Evolutionary conservation across 116 monocot genomes (phyloP).

Genomic region (Phalaenopsis hybrid): DNA sequence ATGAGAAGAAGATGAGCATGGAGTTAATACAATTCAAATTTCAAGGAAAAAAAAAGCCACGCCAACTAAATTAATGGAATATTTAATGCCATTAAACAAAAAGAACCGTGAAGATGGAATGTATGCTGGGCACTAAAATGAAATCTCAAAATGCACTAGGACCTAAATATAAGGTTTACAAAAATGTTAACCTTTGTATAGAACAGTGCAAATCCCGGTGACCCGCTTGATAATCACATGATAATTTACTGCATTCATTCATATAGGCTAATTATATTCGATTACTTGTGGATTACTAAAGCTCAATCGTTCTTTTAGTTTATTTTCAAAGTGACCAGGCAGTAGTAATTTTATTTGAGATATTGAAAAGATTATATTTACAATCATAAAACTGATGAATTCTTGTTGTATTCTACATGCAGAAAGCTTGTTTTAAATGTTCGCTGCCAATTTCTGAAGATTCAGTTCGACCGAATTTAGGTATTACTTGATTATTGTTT

Average conservation of each 20-base stretch:
- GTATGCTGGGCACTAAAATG: too few relatives aligned
- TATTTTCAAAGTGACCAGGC: not conserved
- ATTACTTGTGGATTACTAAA: not conserved
- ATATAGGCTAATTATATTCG: not conserved
- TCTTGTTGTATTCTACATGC: constrained; percentile 17
- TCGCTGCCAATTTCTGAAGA: constrained; percentile 54
- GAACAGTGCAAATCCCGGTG: not conserved
- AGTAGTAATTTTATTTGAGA: not conserved
- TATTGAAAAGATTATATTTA: not conserved
- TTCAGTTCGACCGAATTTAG: constrained; percentile 58
- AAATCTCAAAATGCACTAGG: not conserved
- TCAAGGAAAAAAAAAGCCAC: not conserved
- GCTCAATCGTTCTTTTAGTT: not conserved
- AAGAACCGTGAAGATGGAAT: not conserved
- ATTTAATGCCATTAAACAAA: not conserved
- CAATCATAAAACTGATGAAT: constrained; percentile 3
- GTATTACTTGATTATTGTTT: constrained; percentile 23
- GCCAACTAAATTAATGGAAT: not conserved
- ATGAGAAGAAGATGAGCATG: not conserved
- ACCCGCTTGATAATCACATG: not conserved
- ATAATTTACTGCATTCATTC: not conserved
- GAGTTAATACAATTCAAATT: not conserved
- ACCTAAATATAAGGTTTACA: not conserved
- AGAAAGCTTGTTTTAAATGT: constrained; percentile 75
- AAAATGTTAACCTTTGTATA: not conserved